Evolutionary conservation across 805 yeast genomes (phyloP).

Genomic region (Candida awuae): DNA sequence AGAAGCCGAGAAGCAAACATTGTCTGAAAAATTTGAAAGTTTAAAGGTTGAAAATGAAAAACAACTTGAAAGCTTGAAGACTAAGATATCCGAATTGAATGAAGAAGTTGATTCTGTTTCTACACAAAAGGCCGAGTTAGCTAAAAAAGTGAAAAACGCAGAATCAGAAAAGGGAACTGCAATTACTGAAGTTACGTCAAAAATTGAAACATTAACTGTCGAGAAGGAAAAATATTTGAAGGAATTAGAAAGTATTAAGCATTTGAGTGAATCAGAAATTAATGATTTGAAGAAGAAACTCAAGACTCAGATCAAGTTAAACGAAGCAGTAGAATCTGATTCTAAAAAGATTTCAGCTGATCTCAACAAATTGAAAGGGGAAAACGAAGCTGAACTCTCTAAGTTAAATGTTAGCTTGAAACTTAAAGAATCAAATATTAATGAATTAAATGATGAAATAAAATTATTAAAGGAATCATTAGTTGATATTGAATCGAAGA

Average conservation of each 20-base stretch:
- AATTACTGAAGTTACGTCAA: neutral
- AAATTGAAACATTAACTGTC: neutral
- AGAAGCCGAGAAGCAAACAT: neutral
- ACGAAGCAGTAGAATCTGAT: neutral
- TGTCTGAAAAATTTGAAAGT: neutral
- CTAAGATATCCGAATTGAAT: neutral
- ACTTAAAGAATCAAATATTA: neutral
- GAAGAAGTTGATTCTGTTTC: neutral
- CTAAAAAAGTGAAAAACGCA: neutral
- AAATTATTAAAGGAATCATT: neutral
- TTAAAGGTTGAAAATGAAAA: neutral
- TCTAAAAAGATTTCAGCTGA: neutral
- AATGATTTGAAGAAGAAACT: slow-evolving; percentile 2
- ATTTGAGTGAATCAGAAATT: neutral
- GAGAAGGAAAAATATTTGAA: neutral
- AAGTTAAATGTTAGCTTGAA: neutral
- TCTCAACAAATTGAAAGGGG: neutral
- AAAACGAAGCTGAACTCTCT: neutral
- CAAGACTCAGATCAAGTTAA: slow-evolving; percentile 1
- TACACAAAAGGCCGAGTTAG: neutral
- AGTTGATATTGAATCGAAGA: neutral
- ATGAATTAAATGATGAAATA: neutral
- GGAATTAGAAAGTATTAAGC: neutral
- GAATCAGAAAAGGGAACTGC: neutral
- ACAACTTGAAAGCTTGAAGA: neutral